Conservation (phyloP, 371 early-diverging fungal genomes). For the Nematocida displodere region DNA sequence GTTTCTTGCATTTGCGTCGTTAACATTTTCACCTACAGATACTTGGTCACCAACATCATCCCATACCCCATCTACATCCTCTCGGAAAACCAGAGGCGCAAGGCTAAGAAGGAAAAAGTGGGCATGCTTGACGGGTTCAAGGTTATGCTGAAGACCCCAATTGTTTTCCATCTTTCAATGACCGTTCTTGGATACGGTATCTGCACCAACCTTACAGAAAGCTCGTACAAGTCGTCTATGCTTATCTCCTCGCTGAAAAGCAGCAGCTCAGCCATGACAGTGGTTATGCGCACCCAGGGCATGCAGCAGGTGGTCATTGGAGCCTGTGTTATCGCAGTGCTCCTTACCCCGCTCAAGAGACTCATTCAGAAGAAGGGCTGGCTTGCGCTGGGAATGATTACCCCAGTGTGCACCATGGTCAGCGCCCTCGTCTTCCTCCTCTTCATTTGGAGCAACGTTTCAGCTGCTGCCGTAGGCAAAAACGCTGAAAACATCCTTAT, state of each 20-base stretch:
- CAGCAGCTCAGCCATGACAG: slow-evolving; percentile 37
- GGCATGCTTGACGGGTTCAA: slow-evolving; percentile 60
- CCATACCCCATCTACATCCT: slow-evolving; percentile 55
- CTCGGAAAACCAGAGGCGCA: slow-evolving; percentile 15
- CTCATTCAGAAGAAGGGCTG: slow-evolving; percentile 61
- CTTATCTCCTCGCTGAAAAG: slow-evolving; percentile 37
- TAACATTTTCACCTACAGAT: slow-evolving; percentile 46
- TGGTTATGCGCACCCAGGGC: slow-evolving; percentile 51
- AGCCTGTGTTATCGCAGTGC: slow-evolving; percentile 55
- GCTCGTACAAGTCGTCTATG: slow-evolving; percentile 58
- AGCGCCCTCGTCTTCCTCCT: slow-evolving; percentile 21
- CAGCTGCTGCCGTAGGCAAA: not conserved
- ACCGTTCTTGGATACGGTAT: slow-evolving; percentile 64
- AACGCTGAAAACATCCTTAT: slow-evolving; percentile 4
- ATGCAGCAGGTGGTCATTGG: slow-evolving; percentile 59
- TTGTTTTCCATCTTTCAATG: slow-evolving; percentile 60
- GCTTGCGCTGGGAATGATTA: slow-evolving; percentile 58
- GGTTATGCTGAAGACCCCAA: slow-evolving; percentile 57
- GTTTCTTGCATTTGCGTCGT: slow-evolving; percentile 42
- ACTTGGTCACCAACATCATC: slow-evolving; percentile 55
- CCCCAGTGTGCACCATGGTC: slow-evolving; percentile 55
- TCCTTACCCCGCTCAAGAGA: slow-evolving; percentile 60
- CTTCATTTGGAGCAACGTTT: slow-evolving; percentile 11
- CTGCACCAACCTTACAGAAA: slow-evolving; percentile 61
- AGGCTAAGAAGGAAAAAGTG: slow-evolving; percentile 58